Evolutionary conservation across 140 eudicot genomes (phyloP).

Genomic region (Anethum foeniculum): DNA sequence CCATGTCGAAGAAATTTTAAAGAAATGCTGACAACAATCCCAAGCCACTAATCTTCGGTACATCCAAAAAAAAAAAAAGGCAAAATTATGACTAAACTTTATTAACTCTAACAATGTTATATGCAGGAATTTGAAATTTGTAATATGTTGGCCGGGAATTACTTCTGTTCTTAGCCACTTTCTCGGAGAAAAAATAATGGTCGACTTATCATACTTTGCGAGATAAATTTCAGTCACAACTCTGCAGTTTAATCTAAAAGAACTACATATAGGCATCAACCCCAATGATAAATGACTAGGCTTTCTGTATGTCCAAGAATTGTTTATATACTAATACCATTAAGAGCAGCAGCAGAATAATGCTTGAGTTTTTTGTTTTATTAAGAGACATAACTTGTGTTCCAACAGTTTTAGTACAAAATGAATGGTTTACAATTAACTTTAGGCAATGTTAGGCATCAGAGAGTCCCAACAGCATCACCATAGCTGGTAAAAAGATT

Average conservation of each 20-base stretch:
- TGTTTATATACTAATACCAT: not conserved
- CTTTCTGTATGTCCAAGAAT: not conserved
- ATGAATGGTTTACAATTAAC: not conserved
- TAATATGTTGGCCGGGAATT: too few species aligned
- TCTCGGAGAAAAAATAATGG: too few species aligned
- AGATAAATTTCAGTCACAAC: too few species aligned
- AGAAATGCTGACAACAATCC: not conserved
- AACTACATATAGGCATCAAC: not conserved
- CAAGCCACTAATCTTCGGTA: not conserved
- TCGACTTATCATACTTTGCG: too few species aligned
- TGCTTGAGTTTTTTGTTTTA: not conserved
- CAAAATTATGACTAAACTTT: too few species aligned
- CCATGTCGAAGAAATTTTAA: not conserved
- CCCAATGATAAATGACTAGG: not conserved
- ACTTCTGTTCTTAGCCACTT: too few species aligned
- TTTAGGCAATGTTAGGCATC: not conserved
- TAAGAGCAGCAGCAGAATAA: not conserved
- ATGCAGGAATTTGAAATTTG: too few species aligned
- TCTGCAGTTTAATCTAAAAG: too few species aligned
- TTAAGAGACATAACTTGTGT: not conserved
- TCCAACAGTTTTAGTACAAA: not conserved
- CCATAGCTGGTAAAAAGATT: not conserved
- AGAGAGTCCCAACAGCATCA: not conserved
- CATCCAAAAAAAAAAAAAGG: not conserved
- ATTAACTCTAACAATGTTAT: too few species aligned